These are phyloP conservation scores for Atalantia buxifolia DNA, from an alignment of 345 rosid genomes.

Conservation along the genomic window DNA sequence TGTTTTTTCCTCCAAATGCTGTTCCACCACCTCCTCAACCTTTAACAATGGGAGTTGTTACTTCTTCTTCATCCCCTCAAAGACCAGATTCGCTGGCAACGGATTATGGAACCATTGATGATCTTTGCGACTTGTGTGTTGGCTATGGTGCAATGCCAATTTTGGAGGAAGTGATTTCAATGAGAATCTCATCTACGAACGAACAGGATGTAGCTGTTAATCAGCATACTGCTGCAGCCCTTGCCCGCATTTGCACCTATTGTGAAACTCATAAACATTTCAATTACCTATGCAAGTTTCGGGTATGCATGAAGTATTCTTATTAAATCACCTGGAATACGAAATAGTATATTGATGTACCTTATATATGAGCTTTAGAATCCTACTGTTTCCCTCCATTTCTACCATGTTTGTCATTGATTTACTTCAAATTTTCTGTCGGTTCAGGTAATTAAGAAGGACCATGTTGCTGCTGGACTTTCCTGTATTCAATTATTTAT, in stretches of 20 bases:
- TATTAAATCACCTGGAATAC: background rate
- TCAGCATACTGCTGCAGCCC: conserved; percentile 64
- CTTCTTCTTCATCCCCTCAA: conserved; percentile 82
- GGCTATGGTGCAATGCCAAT: conserved; percentile 81
- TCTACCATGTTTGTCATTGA: background rate
- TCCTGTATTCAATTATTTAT: conserved; percentile 91
- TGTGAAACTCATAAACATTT: conserved; percentile 84
- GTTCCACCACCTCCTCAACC: conserved; percentile 78
- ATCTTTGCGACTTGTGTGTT: conserved; percentile 71
- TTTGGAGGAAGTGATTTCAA: conserved; percentile 76
- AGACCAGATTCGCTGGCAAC: conserved; percentile 86
- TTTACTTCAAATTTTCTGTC: conserved; percentile 6
- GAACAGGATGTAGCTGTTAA: conserved; percentile 54
- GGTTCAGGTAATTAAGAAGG: conserved; percentile 88
- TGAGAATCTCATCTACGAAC: conserved; percentile 56
- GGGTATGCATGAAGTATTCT: conserved; percentile 37
- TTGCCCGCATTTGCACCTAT: conserved; percentile 78
- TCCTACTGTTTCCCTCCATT: background rate
- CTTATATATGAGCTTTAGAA: background rate
- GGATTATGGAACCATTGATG: conserved; percentile 92
- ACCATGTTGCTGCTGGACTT: conserved; percentile 91
- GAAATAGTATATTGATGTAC: background rate
- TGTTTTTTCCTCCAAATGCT: conserved; percentile 78
- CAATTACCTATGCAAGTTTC: conserved; percentile 83
- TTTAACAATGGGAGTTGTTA: conserved; percentile 43